Conservation (phyloP, 2,329 filamentous ascomycete species). For the Penicillium crustosum region DNA sequence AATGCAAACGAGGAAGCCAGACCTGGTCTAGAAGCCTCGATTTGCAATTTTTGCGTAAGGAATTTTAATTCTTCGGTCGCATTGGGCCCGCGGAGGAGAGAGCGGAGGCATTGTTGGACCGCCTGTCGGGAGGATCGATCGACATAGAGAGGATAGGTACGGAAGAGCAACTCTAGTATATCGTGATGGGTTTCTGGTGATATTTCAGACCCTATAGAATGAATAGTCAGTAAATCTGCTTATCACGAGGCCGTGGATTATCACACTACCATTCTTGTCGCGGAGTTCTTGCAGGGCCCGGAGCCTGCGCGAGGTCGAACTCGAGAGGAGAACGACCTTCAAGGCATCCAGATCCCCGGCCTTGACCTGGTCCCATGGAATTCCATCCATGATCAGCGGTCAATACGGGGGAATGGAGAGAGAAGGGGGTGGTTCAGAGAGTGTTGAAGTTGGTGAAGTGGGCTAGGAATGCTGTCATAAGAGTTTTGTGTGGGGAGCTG, state of each 20-base stretch:
- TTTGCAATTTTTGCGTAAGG: constrained; percentile 66
- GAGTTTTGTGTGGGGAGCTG: constrained; percentile 40
- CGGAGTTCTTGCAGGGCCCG: constrained; percentile 46
- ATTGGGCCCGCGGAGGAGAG: constrained; percentile 61
- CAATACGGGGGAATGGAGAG: constrained; percentile 29
- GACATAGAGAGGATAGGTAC: constrained; percentile 81
- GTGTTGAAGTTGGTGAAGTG: constrained; percentile 24
- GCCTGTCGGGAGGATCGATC: constrained; percentile 82
- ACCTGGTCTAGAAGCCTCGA: constrained; percentile 72
- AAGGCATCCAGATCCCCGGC: constrained; percentile 43
- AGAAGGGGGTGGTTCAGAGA: constrained; percentile 28
- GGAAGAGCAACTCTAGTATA: constrained; percentile 74
- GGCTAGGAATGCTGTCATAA: constrained; percentile 41
- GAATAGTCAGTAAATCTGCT: constrained; percentile 16
- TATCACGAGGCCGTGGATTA: background rate
- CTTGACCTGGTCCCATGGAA: constrained; percentile 48
- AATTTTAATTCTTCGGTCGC: constrained; percentile 52
- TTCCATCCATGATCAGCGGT: constrained; percentile 43
- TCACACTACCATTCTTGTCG: constrained; percentile 43
- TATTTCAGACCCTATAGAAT: constrained; percentile 34
- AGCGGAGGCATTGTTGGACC: constrained; percentile 74
- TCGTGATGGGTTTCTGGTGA: constrained; percentile 34
- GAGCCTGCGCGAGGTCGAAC: constrained; percentile 44
- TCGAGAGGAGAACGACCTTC: constrained; percentile 42
- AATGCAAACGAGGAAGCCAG: constrained; percentile 81